These are phyloP conservation scores for Byssoonygena ceratinophila DNA, from an alignment of 2,329 filamentous ascomycete species.

Conservation along the genomic window DNA sequence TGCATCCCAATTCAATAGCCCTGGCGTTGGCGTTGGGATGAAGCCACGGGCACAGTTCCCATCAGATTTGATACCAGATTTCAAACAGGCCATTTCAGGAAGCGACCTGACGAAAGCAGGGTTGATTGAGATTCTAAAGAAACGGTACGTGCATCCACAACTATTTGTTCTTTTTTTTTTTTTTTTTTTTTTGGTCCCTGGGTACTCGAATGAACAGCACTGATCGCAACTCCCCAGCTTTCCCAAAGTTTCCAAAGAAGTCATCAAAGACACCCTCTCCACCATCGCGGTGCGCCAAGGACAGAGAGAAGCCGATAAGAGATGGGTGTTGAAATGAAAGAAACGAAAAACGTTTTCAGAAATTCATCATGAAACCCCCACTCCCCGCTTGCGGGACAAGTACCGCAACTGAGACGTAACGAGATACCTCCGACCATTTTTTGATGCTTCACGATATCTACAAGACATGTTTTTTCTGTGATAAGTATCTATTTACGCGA, in stretches of 20 bases:
- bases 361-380: no score
- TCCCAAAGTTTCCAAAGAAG: constrained; percentile 56
- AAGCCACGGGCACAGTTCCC: constrained; percentile 42
- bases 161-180: no score
- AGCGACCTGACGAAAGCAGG: constrained; percentile 64
- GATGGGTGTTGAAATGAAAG: constrained; percentile 45
- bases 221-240: constrained; percentile 40
- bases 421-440: no score
- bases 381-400: no score
- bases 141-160: constrained; percentile 47
- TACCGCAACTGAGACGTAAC: no score
- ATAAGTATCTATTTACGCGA: no score
- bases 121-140: constrained; percentile 63
- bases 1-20: constrained; percentile 15
- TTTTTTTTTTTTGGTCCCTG: no score
- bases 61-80: constrained; percentile 51
- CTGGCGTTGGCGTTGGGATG: not conserved
- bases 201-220: no score
- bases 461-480: no score
- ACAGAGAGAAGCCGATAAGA: constrained; percentile 53
- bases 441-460: no score
- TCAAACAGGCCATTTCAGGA: constrained; percentile 60
- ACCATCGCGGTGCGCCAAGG: constrained; percentile 53
- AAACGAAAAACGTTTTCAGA: no score
- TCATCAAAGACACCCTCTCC: constrained; percentile 61